phyloP scores from a whole-genome alignment of 768 basidiomycete genomes.

The Fomitopsis serialis region DNA sequence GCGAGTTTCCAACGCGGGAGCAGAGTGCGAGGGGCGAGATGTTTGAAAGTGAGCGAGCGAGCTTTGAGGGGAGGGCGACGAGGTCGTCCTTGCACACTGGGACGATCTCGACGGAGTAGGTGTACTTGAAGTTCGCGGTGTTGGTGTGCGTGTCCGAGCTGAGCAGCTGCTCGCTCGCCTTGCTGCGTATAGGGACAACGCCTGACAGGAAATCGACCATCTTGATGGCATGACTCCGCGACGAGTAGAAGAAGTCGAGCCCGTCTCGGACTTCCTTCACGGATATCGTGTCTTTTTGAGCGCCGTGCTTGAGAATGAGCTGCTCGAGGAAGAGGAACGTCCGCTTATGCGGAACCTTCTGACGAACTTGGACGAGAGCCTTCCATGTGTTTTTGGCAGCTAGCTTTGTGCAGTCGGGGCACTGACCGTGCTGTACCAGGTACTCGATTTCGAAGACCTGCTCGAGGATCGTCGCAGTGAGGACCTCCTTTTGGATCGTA shows the following conservation, averaged over 20 bases:
- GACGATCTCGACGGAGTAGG: constrained; percentile 95
- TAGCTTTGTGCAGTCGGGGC: constrained; percentile 86
- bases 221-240: constrained; percentile 86
- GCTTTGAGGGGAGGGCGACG: constrained; percentile 80
- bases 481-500: constrained; percentile 97
- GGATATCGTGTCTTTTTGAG: constrained; percentile 93
- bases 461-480: constrained; percentile 92
- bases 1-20: constrained; percentile 84
- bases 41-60: constrained; percentile 79
- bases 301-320: constrained; percentile 91
- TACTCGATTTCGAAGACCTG: constrained; percentile 98
- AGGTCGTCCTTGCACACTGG: constrained; percentile 98
- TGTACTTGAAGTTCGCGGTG: constrained; percentile 95
- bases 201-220: constrained; percentile 92
- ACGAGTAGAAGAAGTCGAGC: constrained; percentile 94
- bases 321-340: constrained; percentile 98
- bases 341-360: constrained; percentile 97
- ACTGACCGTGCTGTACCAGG: constrained; percentile 92
- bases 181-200: constrained; percentile 72
- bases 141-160: constrained; percentile 89
- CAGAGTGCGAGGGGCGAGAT: constrained; percentile 87
- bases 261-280: constrained; percentile 94
- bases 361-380: constrained; percentile 95
- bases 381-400: constrained; percentile 99
- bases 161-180: constrained; percentile 90